A percentile compares a stretch with the other conserved stretches of the same genome.
Evolutionary conservation across 2,329 filamentous ascomycete genomes (phyloP).

Genomic region (Periconia digitata): DNA sequence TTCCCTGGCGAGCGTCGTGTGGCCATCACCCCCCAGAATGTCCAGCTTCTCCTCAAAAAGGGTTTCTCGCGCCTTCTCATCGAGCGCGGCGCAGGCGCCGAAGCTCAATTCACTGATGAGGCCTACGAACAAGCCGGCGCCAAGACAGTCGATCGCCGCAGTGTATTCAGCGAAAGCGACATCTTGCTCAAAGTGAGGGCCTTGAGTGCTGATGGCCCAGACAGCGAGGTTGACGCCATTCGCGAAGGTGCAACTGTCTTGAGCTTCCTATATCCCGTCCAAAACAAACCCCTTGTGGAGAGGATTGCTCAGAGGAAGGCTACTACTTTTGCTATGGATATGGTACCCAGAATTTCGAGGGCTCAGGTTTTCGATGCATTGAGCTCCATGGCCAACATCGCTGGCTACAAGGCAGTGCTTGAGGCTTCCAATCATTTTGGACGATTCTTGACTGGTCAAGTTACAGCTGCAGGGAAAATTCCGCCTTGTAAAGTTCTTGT

Average conservation of each 20-base stretch:
- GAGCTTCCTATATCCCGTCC: slow-evolving; percentile 79
- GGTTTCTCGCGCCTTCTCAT: slow-evolving; percentile 77
- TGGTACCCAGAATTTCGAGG: slow-evolving; percentile 85
- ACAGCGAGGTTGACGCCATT: slow-evolving; percentile 69
- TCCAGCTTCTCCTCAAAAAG: slow-evolving; percentile 79
- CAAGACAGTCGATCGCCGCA: slow-evolving; percentile 67
- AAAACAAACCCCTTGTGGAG: slow-evolving; percentile 76
- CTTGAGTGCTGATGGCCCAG: slow-evolving; percentile 60
- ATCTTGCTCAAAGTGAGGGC: slow-evolving; percentile 84
- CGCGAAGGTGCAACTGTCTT: slow-evolving; percentile 73
- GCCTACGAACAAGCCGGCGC: slow-evolving; percentile 79
- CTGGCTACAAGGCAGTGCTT: slow-evolving; percentile 87
- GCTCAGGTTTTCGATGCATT: slow-evolving; percentile 87
- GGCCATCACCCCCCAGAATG: slow-evolving; percentile 82
- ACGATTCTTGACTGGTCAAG: slow-evolving; percentile 84
- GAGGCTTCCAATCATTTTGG: slow-evolving; percentile 90
- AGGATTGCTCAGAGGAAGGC: slow-evolving; percentile 70
- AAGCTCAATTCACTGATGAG: slow-evolving; percentile 75
- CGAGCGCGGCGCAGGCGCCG: slow-evolving; percentile 76
- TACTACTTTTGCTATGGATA: slow-evolving; percentile 87
- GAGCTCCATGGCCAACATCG: slow-evolving; percentile 91
- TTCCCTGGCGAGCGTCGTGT: slow-evolving; percentile 79
- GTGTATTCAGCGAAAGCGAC: slow-evolving; percentile 74
- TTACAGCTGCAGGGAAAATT: slow-evolving; percentile 83
- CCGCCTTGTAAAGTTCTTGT: slow-evolving; percentile 88